Base-by-base conservation (phyloP, 1,139 yeast species). In the Taphrina confusa region DNA sequence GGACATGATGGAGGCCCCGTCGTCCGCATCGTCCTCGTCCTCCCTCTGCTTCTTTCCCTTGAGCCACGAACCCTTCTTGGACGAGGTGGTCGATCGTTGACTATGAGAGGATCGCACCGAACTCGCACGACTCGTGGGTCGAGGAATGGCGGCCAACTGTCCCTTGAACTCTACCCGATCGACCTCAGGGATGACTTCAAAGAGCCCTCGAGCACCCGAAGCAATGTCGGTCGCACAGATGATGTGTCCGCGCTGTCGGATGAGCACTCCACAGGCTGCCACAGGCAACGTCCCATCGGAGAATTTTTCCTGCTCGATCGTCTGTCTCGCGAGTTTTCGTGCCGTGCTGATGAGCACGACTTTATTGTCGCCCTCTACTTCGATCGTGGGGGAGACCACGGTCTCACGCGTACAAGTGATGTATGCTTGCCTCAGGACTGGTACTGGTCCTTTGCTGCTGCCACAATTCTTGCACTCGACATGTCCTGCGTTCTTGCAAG, bases 131-230 rank as follows among this genome's bases (percentile, higher is more conserved):
- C 30, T 30, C 14, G 31, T 22, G 9, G 23, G 18, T 16, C 33
- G 36, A 14, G 50, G 27, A 5, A 54, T 9, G 11, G 58, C 51
- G 4, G 49, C 39, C 18, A 54, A 28, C 27, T 54, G 58, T 4
- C 58, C 58, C 28, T 54, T 54, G 58, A 54, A 54, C 16, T 45
- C 49, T 27, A 54, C 58, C 31, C 58, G 50, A 25, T 54, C 58
- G 16, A 46, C 22, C 28, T 46, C 58, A 18, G 49, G 34, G 18
- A 44, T 37, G 27, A 54, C 58, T 28, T 54, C 58, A 44, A 54
- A 54, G n/a, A 54, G 44, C 20, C 58, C 58, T 9, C 58, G 50
- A 8, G 58, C 58, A 33, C 58, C 58, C 1, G 51, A 25, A 11
- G 18, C 28, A n/a, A 54, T n/a, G 37, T 54, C 58, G 6, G 58